These are phyloP conservation scores for Puccinia hordei DNA, from an alignment of 1,284 basidiomycete genomes.

Conservation along the genomic window DNA sequence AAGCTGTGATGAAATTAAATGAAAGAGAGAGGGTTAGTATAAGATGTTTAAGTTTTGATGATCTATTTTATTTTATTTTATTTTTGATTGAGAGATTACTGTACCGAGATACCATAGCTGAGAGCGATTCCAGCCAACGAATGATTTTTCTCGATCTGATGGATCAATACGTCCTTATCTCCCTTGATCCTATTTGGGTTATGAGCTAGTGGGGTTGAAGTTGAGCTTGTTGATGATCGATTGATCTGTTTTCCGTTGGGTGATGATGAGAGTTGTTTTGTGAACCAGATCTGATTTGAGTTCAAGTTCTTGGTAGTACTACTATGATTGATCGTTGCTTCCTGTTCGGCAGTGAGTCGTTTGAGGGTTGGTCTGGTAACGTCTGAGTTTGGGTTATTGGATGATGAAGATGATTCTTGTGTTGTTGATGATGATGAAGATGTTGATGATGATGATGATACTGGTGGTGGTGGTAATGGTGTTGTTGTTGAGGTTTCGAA, in stretches of 20 bases:
- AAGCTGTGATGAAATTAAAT: no score
- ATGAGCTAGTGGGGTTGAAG: slow-evolving; percentile 22
- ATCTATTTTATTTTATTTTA: no score
- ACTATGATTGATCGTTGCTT: neutral
- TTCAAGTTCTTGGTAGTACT: neutral
- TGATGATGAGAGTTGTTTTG: neutral
- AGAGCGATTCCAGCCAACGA: slow-evolving; percentile 34
- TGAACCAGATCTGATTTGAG: slow-evolving; percentile 3
- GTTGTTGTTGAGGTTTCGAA: neutral
- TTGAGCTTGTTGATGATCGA: neutral
- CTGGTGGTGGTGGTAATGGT: neutral
- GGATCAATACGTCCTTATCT: slow-evolving; percentile 37
- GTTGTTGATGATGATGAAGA: neutral
- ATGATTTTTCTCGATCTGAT: slow-evolving; percentile 12
- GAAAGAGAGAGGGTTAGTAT: no score
- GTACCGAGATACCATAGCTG: slow-evolving; percentile 40
- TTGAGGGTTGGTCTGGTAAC: slow-evolving; percentile 37
- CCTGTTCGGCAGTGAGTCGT: slow-evolving; percentile 18
- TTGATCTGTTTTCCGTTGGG: neutral
- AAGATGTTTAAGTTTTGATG: no score
- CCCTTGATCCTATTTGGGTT: slow-evolving; percentile 17
- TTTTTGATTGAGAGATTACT: neutral
- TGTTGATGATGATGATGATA: no score
- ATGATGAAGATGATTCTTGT: no score
- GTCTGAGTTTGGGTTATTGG: neutral